Evolutionary conservation across 2,329 filamentous ascomycete species (phyloP), one percentile per base, ranked within the genome.

Genomic region (Drechslerella coelobrocha): DNA sequence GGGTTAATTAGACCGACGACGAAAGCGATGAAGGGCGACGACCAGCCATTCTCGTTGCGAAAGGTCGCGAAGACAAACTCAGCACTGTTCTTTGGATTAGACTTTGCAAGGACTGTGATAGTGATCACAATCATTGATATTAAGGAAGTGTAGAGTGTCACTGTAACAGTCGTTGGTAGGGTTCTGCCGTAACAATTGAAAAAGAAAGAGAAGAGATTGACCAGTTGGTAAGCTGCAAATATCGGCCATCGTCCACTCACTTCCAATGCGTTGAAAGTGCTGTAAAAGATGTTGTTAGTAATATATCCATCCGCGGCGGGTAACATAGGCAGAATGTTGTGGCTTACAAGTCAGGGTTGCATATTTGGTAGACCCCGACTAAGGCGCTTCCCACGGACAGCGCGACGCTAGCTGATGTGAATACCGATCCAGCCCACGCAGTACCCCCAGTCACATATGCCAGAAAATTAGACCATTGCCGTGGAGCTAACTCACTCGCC

Each of bases 31-130:
- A 78, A 80, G 59, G 82, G 80, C 61, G 80, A 81, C 31, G 81
- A 76, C 83, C 83, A 84, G 10, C 83, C 82, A 0, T 83, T 84
- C 51, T 83, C 81, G 73, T 84, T 84, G 59, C 83, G 80, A 79
- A 81, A 84, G 1, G 81, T 83, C 37, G 75, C 77, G 74, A 84
- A 84, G 19, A 84, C 83, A 61, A 84, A 84, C n/a, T 80, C 77
- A 52, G 78, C 76, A 52, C 78, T 75, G 17, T 81, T 81, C 61
- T 84, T 80, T 1, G 77, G 78, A 0, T 81, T 81, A 0, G 83
- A 81, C 45, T 78, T 79, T 2, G 82, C 81, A 2, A 80, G 79
- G 4, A 84, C 82, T 0, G 81, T 81, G 60, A 84, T 73, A 5
- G 75, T 77, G 65, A 84, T 78, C 9, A 82, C 80, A 5, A 80